Evolutionary conservation across 306 rosid species (phyloP).

Genomic region (Gastrolobium villosum): DNA sequence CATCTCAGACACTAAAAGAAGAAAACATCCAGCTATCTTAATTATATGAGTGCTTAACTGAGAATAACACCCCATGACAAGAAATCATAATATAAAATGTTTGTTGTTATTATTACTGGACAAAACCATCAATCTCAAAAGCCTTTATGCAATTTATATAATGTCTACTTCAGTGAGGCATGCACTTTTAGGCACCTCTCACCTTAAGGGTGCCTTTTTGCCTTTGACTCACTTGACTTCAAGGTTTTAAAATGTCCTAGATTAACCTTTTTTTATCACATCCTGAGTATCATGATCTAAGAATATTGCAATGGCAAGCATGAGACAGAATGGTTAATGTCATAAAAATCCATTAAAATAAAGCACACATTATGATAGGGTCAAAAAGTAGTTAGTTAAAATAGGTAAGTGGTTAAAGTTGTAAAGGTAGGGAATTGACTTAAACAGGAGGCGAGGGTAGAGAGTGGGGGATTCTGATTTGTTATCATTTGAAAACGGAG

Average conservation of each 20-base stretch:
- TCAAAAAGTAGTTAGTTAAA: too few relatives aligned
- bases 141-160: not conserved
- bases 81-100: constrained; percentile 21
- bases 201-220: not conserved
- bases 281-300: not conserved
- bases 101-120: not conserved
- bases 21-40: constrained; percentile 25
- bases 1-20: constrained; percentile 44
- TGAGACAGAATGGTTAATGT: not conserved
- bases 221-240: not conserved
- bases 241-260: not conserved
- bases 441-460: too few relatives aligned
- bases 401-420: too few relatives aligned
- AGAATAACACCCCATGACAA: constrained; percentile 9
- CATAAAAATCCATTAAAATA: not conserved
- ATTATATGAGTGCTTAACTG: constrained; percentile 3
- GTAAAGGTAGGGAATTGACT: too few relatives aligned
- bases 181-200: not conserved
- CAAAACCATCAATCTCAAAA: constrained; percentile 24
- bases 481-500: too few relatives aligned
- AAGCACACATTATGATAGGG: not conserved
- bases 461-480: too few relatives aligned
- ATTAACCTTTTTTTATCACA: not conserved
- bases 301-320: not conserved
- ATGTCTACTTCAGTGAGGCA: not conserved